These are phyloP conservation scores for Rubia yunnanensis DNA, from an alignment of 257 asterid species.

Conservation along the genomic window DNA sequence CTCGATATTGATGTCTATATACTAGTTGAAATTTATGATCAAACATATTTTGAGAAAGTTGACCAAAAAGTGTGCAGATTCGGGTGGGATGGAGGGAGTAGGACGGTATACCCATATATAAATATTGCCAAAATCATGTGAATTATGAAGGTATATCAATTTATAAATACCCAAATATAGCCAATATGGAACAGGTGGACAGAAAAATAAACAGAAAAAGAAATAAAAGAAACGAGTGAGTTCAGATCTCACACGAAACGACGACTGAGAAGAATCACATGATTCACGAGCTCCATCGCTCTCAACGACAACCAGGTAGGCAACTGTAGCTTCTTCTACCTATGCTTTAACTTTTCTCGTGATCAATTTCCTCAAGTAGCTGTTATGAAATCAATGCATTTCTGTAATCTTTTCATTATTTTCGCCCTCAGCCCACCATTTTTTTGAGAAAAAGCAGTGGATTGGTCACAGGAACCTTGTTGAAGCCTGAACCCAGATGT, in stretches of 20 bases:
- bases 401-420: background rate
- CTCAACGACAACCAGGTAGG: background rate
- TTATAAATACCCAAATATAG: background rate
- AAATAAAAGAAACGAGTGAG: background rate
- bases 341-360: background rate
- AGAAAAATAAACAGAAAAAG: no score
- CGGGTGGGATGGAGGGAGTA: no score
- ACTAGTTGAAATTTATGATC: no score
- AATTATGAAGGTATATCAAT: background rate
- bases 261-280: background rate
- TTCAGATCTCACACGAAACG: slow-evolving; percentile 4
- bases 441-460: background rate
- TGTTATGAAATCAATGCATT: background rate
- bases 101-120: no score
- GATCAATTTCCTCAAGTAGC: background rate
- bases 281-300: slow-evolving; percentile 1
- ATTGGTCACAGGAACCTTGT: background rate
- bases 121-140: no score
- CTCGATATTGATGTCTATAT: no score
- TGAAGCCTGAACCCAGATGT: background rate
- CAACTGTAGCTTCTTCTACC: background rate
- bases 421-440: no score
- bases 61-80: no score
- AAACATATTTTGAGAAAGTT: no score
- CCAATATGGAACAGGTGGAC: background rate